Percentiles rank a stretch among this genome's conserved stretches.
Evolutionary conservation across 2,329 filamentous ascomycete genomes (phyloP).

Genomic region (Juglanconis sp.): DNA sequence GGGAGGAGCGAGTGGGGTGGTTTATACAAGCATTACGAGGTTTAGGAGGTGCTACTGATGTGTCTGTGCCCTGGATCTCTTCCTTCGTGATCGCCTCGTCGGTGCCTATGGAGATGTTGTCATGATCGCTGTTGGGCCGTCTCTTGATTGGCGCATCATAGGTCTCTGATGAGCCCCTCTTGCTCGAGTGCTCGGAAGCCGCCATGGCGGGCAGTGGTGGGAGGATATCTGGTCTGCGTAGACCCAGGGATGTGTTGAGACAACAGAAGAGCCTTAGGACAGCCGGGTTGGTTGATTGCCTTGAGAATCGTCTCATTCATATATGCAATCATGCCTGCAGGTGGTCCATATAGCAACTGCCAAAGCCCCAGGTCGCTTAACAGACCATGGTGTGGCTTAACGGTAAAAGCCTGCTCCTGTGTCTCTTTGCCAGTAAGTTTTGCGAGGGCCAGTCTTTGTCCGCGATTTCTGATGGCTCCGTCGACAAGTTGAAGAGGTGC

Average conservation of each 20-base stretch:
- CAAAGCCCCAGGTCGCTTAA: too few species aligned
- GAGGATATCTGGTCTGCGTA: not conserved
- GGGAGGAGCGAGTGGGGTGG: not conserved
- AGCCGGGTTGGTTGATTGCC: not conserved
- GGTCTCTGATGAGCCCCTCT: conserved; percentile 1
- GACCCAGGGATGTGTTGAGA: not conserved
- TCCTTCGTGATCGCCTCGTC: conserved; percentile 39
- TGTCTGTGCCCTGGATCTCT: conserved; percentile 35
- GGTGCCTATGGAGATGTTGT: conserved; percentile 16
- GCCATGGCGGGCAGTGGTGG: not conserved
- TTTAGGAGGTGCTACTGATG: conserved; percentile 22
- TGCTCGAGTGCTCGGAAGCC: not conserved
- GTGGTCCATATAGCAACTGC: too few species aligned
- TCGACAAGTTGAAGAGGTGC: too few species aligned
- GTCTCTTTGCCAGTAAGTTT: too few species aligned
- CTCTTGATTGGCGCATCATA: conserved; percentile 4
- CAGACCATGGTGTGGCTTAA: too few species aligned
- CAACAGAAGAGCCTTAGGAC: not conserved
- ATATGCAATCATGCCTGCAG: too few species aligned
- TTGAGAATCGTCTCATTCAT: too few species aligned
- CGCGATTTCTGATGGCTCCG: too few species aligned
- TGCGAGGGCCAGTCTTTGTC: too few species aligned
- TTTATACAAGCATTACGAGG: conserved; percentile 40
- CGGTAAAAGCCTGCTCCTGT: too few species aligned
- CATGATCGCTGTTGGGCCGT: not conserved